These are phyloP conservation scores for Pseudogymnoascus sp. DNA, from an alignment of 2,329 filamentous ascomycete genomes.

Conservation along the genomic window DNA sequence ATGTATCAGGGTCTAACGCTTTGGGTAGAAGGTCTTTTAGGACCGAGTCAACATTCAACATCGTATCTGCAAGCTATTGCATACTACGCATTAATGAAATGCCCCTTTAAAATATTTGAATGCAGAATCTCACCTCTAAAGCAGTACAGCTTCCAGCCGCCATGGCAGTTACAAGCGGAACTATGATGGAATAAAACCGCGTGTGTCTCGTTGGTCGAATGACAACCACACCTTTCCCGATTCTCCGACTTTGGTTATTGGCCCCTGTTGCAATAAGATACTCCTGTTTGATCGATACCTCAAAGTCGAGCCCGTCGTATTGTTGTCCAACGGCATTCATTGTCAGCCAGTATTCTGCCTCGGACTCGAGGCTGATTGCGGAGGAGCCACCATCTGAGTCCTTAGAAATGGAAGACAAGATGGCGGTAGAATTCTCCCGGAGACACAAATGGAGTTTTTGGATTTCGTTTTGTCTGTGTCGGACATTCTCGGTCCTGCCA, in stretches of 20 bases:
- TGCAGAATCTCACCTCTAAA: slow-evolving; percentile 33
- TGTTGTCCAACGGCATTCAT: slow-evolving; percentile 32
- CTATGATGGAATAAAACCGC: slow-evolving; percentile 38
- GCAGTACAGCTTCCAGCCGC: slow-evolving; percentile 44
- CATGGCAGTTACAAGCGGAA: slow-evolving; percentile 38
- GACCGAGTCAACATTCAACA: slow-evolving; percentile 34
- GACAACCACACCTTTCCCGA: slow-evolving; percentile 36
- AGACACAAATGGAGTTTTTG: slow-evolving; percentile 34
- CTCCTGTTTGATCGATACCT: slow-evolving; percentile 32
- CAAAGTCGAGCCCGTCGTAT: slow-evolving; percentile 33
- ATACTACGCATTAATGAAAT: background rate
- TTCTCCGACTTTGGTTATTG: slow-evolving; percentile 28
- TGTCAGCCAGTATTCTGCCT: slow-evolving; percentile 34
- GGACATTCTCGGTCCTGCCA: slow-evolving; percentile 36
- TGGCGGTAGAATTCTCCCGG: slow-evolving; percentile 26
- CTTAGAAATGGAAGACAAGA: slow-evolving; percentile 33
- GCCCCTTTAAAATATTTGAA: background rate
- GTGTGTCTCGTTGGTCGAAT: slow-evolving; percentile 41
- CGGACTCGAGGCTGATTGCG: slow-evolving; percentile 30
- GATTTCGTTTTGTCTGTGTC: slow-evolving; percentile 39
- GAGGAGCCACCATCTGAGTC: slow-evolving; percentile 26
- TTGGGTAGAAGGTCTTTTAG: slow-evolving; percentile 30
- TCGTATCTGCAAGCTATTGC: slow-evolving; percentile 9
- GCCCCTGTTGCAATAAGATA: slow-evolving; percentile 34
- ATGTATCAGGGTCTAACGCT: slow-evolving; percentile 41